Evolutionary conservation across 1,284 basidiomycete genomes (phyloP).

Genomic region (Inonotus obliquus): DNA sequence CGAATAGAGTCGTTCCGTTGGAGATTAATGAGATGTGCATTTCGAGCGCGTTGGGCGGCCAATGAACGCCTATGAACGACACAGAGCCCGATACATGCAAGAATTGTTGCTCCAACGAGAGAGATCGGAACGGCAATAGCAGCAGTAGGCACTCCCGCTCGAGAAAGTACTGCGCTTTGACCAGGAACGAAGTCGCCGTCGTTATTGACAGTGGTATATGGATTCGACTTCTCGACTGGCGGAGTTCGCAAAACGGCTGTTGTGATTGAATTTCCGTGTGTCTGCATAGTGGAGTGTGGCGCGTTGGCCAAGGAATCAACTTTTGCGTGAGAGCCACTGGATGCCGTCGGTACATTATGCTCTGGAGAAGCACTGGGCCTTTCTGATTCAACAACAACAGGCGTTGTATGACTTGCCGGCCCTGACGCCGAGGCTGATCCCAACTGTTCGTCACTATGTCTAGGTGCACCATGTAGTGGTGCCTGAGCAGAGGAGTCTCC

Average conservation of each 20-base stretch:
- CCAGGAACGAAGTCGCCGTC: background rate
- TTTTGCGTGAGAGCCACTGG: background rate
- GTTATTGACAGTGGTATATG: background rate
- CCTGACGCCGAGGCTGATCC: background rate
- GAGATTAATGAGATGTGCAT: conserved; percentile 7
- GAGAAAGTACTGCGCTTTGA: conserved; percentile 23
- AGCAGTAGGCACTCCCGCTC: conserved; percentile 32
- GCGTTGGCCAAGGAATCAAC: background rate
- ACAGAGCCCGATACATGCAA: conserved; percentile 24
- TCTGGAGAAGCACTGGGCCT: background rate
- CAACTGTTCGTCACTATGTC: background rate
- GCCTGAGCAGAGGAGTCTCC: background rate
- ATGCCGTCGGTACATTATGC: background rate
- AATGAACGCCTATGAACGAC: conserved; percentile 16
- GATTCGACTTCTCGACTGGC: background rate
- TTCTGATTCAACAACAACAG: background rate
- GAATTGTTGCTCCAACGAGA: conserved; percentile 35
- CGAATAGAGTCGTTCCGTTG: background rate
- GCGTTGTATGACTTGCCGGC: background rate
- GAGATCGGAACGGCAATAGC: conserved; percentile 44
- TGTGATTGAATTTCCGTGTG: background rate
- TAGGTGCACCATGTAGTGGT: background rate
- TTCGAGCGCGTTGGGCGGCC: conserved; percentile 8
- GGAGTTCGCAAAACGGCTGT: background rate
- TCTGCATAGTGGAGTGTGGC: background rate